Percentiles rank a stretch among this genome's conserved stretches.
These are phyloP conservation scores for Immersiella caudata DNA, from an alignment of 495 filamentous ascomycete genomes.

Conservation along the genomic window DNA sequence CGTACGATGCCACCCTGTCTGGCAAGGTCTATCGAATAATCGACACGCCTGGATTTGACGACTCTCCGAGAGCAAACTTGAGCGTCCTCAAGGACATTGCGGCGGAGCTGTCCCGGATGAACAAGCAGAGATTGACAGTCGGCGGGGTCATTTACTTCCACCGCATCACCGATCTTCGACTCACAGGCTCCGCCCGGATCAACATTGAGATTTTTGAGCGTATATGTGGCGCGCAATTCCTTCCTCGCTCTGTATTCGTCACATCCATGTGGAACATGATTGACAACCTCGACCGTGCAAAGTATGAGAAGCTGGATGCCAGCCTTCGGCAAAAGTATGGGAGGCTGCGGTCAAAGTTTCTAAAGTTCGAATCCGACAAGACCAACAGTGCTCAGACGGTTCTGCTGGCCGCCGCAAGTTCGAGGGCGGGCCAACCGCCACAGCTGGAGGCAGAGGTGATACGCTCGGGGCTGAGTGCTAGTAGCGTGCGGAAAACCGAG, in stretches of 20 bases:
- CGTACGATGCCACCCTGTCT: not conserved
- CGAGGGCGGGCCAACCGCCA: too few relatives aligned
- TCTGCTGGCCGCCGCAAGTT: not conserved
- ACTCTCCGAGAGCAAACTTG: not conserved
- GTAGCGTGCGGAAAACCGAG: not conserved
- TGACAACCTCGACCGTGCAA: not conserved
- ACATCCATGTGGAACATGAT: slow-evolving; percentile 10
- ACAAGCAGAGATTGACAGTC: not conserved
- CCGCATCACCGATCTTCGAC: slow-evolving; percentile 5
- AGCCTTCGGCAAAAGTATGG: not conserved
- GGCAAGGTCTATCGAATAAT: not conserved
- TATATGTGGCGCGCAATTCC: not conserved
- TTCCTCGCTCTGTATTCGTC: not conserved
- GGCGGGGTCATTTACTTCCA: slow-evolving; percentile 9
- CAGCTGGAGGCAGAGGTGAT: not conserved
- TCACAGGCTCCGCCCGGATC: not conserved
- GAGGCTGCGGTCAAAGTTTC: not conserved
- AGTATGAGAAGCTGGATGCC: not conserved
- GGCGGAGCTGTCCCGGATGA: not conserved
- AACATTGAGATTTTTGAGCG: not conserved
- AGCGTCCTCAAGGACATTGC: not conserved
- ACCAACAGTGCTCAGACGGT: not conserved
- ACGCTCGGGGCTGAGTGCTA: not conserved
- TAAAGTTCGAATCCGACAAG: not conserved
- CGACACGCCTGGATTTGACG: slow-evolving; percentile 5